Base-by-base conservation (phyloP, 176 grass and related monocot genomes). In the Bromus sterilis region DNA sequence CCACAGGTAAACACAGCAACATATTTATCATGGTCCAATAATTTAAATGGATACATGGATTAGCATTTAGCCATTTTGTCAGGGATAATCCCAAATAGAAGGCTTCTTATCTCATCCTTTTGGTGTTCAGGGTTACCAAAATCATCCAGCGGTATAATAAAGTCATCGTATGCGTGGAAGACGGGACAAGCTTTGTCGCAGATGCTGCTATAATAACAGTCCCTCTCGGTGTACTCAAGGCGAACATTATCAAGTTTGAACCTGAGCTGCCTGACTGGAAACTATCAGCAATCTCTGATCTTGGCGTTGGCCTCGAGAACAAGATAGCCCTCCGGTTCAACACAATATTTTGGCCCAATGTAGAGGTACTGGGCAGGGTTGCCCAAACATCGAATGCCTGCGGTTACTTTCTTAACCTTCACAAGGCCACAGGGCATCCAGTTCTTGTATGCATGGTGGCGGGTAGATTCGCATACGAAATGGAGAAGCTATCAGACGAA, bases 391-490 rank as follows among this genome's bases (percentile, higher is more conserved):
- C 90, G 23, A 88, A 99, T 89, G 84, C 86, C 0, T 99, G 96
- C 43, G 96, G 96, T 15, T 99, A 99, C 64, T 99, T 99, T 81
- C 91, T 99, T 37, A 99, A 99, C 88, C 91, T 99, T 66, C 88
- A 99, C 79, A 99, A 99, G 51, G 93, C 93, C 49, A 93, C 93
- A 55, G 93, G 96, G 35, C 88, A 99, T 76, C 92, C 88, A 37
- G 89, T 99, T 42, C 89, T 99, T 11, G 93, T 99, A 23, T 99
- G 94, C 76, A 99, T 99, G 96, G 91, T 92, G n/a, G 96, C 96
- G 12, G 96, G 96, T 75, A 91, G 87, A 66, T 93, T 91, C 13
- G 93, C 96, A 5, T 87, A 93, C 6, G 96, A 99, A 60, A 86
- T 99, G 18, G 96, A 99, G 83, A 99, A 93, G 73, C 65, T 95